Evolutionary conservation across 805 yeast genomes (phyloP), one percentile per base, ranked within the genome.

Genomic region (Metschnikowia vanudenii): DNA sequence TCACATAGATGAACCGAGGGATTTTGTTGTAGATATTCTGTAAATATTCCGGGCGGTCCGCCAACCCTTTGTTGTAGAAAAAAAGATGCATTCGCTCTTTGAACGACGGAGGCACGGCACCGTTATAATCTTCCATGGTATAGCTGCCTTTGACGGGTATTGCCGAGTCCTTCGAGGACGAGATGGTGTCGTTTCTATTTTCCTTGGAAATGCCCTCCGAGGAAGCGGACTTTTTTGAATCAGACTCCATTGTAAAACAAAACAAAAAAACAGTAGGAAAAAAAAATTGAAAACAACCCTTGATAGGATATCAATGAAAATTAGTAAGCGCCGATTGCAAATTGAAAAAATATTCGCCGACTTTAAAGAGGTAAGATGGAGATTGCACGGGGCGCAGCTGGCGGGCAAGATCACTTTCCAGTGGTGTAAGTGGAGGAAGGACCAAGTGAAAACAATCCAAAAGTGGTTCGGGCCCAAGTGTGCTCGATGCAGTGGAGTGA

Each of bases 1-100:
- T 80, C 52, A 76, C 78, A 55, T 64, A 81, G 24, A 81, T 65
- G 22, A 65, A 60, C 41, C 86, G 54, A 5, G 76, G 72, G 30
- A 59, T 65, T n/a, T 57, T 58, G 20, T 54, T 39, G 51, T 73
- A 71, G 48, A 79, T 64, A 28, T 70, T 56, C 58, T 66, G 58
- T 53, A 69, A 45, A 45, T 71, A 61, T 26, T 60, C 29, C 2
- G 77, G 77, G 49, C 69, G 56, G 18, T 51, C 52, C 6, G 61
- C 64, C 47, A 54, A 17, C 31, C 57, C 51, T 33, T 64, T 41
- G 47, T 50, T 19, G 47, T 46, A 45, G 39, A 64, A 36, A 53
- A 56, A 57, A 18, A 46, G 43, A 33, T 52, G 50, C 18, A 51
- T 12, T 33, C 38, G 42, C 34, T 31, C 46, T 39, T 37, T 32